Base-by-base conservation (phyloP, 768 basidiomycete genomes). In the Leucocoprinus birnbaumii region DNA sequence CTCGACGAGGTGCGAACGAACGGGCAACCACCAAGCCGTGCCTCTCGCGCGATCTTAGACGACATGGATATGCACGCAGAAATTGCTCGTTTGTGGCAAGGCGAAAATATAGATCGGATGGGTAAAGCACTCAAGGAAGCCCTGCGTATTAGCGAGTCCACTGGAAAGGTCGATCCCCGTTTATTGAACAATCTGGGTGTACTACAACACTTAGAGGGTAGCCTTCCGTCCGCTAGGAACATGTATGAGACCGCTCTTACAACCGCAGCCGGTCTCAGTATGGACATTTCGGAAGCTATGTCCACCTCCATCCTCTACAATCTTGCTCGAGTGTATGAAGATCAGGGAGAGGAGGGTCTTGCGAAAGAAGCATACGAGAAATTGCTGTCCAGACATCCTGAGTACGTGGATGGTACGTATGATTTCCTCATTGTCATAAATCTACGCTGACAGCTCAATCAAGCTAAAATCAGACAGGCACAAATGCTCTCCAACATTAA, bases 401-500 rank as follows among this genome's bases (percentile, higher is more conserved):
- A 98, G 71, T 98, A 96, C 66, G 82, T 94, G 21, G 96, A 98
- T 66, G 96, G 95, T 96, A 61, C 45, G 88, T 74, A 31, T 51
- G 48, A 35, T 27, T n/a, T 44, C 49, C 25, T 38, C 6, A 19
- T 6, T 25, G 41, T 35, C 34, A 51, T 13, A n/a, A 31, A 18
- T 37, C 47, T 8, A 56, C 44, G 38, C 42, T 56, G 40, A 40
- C 18, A 41, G 45, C 14, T 2, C n/a, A 19, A 40, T 34, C 41
- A 62, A 98, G 96, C 95, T 60, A 98, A 98, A 75, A 83, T 96
- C 42, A 87, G 96, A 22, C 88, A 91, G 59, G 91, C 95, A 0
- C 82, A 89, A 16, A 86, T 98, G 80, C 77, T 87, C 0, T 76
- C 84, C 1, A 75, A 77, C 24, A 63, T 87, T 16, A 91, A 89